These are phyloP conservation scores for Neurospora tetrasperma DNA, from an alignment of 495 filamentous ascomycete species.

Conservation along the genomic window DNA sequence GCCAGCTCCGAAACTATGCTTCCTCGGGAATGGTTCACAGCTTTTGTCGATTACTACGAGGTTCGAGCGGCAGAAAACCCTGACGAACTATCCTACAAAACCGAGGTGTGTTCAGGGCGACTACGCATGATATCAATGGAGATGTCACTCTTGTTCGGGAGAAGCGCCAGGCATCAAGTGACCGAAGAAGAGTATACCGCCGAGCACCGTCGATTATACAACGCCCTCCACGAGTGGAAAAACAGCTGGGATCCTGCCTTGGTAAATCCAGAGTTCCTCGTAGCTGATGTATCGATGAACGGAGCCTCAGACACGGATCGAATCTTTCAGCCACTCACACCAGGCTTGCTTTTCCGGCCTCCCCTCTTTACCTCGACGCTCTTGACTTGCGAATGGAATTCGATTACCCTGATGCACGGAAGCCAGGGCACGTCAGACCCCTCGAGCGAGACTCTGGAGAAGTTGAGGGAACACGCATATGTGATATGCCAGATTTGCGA, in stretches of 20 bases:
- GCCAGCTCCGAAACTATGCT: conserved; percentile 67
- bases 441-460: conserved; percentile 38
- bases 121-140: conserved; percentile 70
- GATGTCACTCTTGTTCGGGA: conserved; percentile 69
- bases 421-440: conserved; percentile 53
- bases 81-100: conserved; percentile 50
- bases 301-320: conserved; percentile 45
- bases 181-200: conserved; percentile 51
- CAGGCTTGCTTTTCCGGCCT: conserved; percentile 54
- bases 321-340: conserved; percentile 61
- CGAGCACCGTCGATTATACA: conserved; percentile 48
- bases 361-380: conserved; percentile 62
- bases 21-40: conserved; percentile 69
- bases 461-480: conserved; percentile 51
- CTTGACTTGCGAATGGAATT: conserved; percentile 65
- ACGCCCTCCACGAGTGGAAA: conserved; percentile 46
- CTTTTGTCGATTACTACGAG: conserved; percentile 51
- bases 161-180: conserved; percentile 51
- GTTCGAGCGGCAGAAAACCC: conserved; percentile 51
- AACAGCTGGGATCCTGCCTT: conserved; percentile 47
- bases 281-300: conserved; percentile 47
- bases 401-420: conserved; percentile 68
- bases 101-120: conserved; percentile 52
- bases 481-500: conserved; percentile 69
- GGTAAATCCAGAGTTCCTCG: conserved; percentile 44